Percentiles rank a stretch among this genome's conserved stretches.
phyloP scores from a whole-genome alignment of 2,329 filamentous ascomycete species.

The Helicocarpus griseus region DNA sequence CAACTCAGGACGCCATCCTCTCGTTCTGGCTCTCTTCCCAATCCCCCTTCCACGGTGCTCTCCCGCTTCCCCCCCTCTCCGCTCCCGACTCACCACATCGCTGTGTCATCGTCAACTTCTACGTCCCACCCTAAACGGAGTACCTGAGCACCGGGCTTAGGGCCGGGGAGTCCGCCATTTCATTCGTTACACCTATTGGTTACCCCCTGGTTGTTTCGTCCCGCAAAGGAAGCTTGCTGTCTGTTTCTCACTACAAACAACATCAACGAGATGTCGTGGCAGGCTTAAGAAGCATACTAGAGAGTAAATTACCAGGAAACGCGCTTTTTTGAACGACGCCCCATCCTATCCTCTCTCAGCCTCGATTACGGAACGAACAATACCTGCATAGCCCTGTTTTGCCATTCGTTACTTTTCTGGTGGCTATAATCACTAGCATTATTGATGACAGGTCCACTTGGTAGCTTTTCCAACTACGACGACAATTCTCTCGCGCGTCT shows the following conservation, averaged over 20 bases:
- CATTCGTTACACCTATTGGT: too few species aligned
- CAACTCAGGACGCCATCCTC: neutral
- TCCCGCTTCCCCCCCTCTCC: neutral
- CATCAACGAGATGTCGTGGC: neutral
- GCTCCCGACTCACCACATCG: neutral
- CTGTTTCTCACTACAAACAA: neutral
- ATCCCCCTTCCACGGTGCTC: neutral
- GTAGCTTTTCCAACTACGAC: neutral
- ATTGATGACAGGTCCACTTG: neutral
- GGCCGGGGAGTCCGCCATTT: neutral
- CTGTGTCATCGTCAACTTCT: neutral
- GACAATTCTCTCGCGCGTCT: neutral
- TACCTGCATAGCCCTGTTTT: too few species aligned
- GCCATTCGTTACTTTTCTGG: too few species aligned
- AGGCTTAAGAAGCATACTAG: neutral
- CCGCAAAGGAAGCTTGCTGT: neutral
- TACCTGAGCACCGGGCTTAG: neutral
- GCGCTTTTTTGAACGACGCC: neutral
- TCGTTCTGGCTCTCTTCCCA: neutral
- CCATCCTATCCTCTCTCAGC: neutral
- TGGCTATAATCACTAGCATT: too few species aligned
- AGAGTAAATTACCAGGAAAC: constrained; percentile 4
- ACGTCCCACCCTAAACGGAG: neutral
- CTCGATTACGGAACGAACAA: too few species aligned
- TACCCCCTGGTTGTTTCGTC: neutral